These are phyloP conservation scores for Pseudogymnoascus sp. DNA, from an alignment of 2,329 filamentous ascomycete species.

Conservation along the genomic window DNA sequence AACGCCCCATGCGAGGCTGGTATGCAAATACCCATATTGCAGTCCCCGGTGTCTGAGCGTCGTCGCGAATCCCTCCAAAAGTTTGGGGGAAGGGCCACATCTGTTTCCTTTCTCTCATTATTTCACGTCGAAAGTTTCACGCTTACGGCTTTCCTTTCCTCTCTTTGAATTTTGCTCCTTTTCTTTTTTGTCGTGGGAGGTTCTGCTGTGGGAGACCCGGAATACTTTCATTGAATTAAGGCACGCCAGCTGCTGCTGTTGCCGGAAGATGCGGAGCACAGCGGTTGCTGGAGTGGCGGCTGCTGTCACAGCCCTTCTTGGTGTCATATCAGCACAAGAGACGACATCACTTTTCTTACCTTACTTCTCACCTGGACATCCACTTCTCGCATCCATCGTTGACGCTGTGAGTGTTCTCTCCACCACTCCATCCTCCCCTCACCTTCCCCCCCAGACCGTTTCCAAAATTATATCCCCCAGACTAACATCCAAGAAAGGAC, in stretches of 20 bases:
- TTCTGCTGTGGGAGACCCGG: neutral
- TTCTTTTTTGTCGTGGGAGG: neutral
- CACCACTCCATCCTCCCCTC: neutral
- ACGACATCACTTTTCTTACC: neutral
- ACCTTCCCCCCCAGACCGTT: too few species aligned
- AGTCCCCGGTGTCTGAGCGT: neutral
- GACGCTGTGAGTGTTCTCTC: neutral
- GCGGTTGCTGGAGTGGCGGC: neutral
- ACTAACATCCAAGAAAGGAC: neutral
- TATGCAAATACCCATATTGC: neutral
- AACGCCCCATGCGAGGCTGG: neutral
- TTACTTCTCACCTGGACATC: neutral
- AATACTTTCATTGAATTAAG: neutral
- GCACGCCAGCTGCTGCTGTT: neutral
- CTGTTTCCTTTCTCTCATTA: neutral
- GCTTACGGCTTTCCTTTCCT: neutral
- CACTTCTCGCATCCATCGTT: neutral
- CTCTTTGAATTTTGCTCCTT: neutral
- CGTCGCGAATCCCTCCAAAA: neutral
- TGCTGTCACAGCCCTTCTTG: neutral
- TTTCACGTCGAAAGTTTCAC: neutral
- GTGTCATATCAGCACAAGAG: neutral
- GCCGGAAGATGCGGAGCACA: neutral
- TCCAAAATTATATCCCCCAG: neutral
- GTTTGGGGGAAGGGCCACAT: neutral